Conservation (phyloP, 495 filamentous ascomycete species). For the Lophiostoma macrostomum region DNA sequence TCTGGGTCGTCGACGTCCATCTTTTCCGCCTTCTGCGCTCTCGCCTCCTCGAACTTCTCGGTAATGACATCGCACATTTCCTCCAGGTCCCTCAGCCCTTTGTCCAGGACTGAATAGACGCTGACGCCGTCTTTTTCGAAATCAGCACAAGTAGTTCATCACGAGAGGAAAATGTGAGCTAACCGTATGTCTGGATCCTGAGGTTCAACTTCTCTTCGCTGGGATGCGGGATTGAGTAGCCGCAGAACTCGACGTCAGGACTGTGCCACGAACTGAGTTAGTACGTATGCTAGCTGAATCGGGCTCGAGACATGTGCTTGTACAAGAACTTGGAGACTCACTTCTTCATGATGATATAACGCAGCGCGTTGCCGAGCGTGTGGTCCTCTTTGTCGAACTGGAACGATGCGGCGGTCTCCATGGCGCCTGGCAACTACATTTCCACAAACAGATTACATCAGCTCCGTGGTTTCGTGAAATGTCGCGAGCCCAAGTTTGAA, state of each 20-base stretch:
- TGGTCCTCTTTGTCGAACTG: constrained; percentile 91
- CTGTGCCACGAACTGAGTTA: constrained; percentile 53
- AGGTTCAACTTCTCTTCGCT: constrained; percentile 95
- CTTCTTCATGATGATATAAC: constrained; percentile 99
- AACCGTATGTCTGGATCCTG: constrained; percentile 93
- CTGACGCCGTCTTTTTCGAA: constrained; percentile 63
- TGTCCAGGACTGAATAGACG: constrained; percentile 79
- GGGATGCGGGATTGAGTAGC: constrained; percentile 95
- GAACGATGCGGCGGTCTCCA: constrained; percentile 62
- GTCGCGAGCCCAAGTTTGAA: no score
- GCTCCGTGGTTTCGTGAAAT: no score
- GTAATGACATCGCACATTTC: constrained; percentile 88
- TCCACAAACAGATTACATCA: constrained; percentile 4
- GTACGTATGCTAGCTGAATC: no score
- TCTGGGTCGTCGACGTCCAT: no score
- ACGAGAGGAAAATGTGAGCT: no score
- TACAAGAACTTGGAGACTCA: constrained; percentile 42
- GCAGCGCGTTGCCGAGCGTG: constrained; percentile 88
- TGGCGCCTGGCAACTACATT: constrained; percentile 34
- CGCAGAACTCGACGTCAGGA: constrained; percentile 94
- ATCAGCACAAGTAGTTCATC: neutral
- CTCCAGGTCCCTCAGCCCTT: constrained; percentile 82
- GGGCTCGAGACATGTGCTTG: no score
- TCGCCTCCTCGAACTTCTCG: constrained; percentile 71
- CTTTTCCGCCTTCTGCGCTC: no score